Base-by-base conservation (phyloP, 805 yeast genomes). In the Kazachstania taianensis region DNA sequence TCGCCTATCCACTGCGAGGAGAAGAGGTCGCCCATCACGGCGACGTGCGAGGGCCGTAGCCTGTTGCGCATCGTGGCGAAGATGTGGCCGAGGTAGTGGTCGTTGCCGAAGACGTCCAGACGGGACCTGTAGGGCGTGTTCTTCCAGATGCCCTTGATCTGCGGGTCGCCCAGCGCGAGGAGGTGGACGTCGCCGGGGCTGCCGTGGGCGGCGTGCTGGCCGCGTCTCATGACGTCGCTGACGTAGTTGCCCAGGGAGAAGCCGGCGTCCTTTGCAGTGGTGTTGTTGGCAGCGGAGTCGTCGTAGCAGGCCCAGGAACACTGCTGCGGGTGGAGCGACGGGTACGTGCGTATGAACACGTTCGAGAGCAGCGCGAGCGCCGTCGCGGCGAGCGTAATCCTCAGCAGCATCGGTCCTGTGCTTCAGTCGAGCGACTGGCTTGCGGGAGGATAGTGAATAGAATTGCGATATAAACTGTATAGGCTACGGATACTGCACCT, bases 1-100 rank as follows among this genome's bases (percentile, higher is more conserved):
- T 86, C 95, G 26, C 70, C 67, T 44, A 92, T 85, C 97, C 98
- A 92, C 63, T 92, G 98, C 6, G 92, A 80, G 9, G 94, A 82
- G 41, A 92, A 77, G 46, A 85, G 66, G 57, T 92, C 98, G 3
- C 98, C 98, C 75, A 92, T 70, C 0, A 87, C 94, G 0, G 83
- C 82, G 13, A 83, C 89, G 57, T 78, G 85, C 16, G 78, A 69
- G 1, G 98, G 98, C 1, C 65, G 42, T 40, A 84, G 59, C 41
- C 87, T 61, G 7, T 53, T 50, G 44, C 71, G 69, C 81, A 89
- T 76, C 5, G 72, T 69, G 3, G 58, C 49, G 55, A 79, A 85
- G 17, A 89, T 78, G 49, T 87, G 96, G 2, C 94, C 94, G 41
- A 92, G 62, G 52, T 79, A 92, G 46, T 74, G 70, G 61, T 92